Conservation (phyloP, 176 grass and related monocot species). For the Musa schizocarpa region DNA sequence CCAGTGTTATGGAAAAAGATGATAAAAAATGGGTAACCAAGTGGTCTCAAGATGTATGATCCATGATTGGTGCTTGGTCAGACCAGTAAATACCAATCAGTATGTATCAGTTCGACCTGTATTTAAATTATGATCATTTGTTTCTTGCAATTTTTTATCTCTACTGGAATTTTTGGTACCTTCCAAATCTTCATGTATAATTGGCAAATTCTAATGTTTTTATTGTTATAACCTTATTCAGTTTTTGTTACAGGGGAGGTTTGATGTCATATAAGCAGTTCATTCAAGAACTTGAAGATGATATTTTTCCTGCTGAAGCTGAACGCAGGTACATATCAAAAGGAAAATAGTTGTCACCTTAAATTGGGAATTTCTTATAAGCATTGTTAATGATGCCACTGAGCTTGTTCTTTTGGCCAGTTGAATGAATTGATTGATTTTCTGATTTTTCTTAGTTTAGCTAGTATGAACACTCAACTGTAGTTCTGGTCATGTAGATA, state of each 20-base stretch:
- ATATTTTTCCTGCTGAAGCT: slow-evolving; percentile 91
- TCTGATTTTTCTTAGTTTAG: not conserved
- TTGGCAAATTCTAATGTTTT: not conserved
- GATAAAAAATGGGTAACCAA: too few relatives aligned
- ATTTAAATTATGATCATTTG: too few relatives aligned
- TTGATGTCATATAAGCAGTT: slow-evolving; percentile 99
- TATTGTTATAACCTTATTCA: slow-evolving; percentile 34
- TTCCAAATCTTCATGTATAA: not conserved
- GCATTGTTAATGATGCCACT: not conserved
- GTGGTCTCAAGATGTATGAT: too few relatives aligned
- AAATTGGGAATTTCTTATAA: not conserved
- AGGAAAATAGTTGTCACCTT: not conserved
- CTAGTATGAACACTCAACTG: not conserved
- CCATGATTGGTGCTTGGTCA: too few relatives aligned
- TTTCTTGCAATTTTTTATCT: too few relatives aligned
- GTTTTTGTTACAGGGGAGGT: slow-evolving; percentile 62
- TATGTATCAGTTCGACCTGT: too few relatives aligned
- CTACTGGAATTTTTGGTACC: too few relatives aligned
- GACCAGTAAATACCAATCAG: too few relatives aligned
- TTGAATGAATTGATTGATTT: not conserved
- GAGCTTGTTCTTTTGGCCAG: not conserved
- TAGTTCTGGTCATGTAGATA: slow-evolving; percentile 50
- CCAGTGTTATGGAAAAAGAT: too few relatives aligned
- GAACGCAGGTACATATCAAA: slow-evolving; percentile 49
- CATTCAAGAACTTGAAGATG: slow-evolving; percentile 98